These are phyloP conservation scores for Colletotrichum godetiae DNA, from an alignment of 2,329 filamentous ascomycete species.

Conservation along the genomic window DNA sequence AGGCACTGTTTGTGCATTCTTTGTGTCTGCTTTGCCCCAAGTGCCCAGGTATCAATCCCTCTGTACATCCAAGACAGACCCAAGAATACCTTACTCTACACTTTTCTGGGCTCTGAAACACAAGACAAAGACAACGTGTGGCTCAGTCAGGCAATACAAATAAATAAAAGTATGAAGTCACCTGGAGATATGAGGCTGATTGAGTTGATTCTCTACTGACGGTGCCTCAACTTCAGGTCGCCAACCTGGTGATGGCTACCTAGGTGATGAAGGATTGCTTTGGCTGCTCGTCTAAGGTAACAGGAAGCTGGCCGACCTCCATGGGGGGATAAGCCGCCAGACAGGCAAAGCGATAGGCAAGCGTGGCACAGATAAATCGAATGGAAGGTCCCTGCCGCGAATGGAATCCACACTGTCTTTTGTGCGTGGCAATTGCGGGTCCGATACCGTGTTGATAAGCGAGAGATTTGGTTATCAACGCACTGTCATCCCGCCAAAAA, in stretches of 20 bases:
- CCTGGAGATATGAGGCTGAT: not conserved
- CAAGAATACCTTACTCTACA: not conserved
- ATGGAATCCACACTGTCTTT: conserved; percentile 28
- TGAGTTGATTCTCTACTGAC: not conserved
- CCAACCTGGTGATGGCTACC: not conserved
- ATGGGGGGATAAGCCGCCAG: not conserved
- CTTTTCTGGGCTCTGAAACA: not conserved
- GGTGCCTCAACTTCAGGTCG: not conserved
- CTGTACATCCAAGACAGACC: not conserved
- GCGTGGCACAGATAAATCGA: not conserved
- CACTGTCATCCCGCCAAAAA: conserved; percentile 15
- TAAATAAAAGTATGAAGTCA: not conserved
- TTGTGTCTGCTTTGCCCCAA: not conserved
- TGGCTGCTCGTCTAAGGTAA: not conserved
- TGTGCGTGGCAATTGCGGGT: conserved; percentile 26
- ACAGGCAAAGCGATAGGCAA: not conserved
- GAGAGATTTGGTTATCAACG: conserved; percentile 1
- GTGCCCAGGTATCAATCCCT: not conserved
- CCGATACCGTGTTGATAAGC: conserved; percentile 29
- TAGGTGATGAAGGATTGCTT: not conserved
- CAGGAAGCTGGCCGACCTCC: not conserved
- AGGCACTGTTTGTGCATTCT: not conserved
- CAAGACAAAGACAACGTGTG: conserved; percentile 7
- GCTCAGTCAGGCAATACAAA: conserved; percentile 11
- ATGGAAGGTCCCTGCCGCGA: not conserved